Evolutionary conservation across 768 basidiomycete genomes (phyloP).

Genomic region (Xanthoconium purpureum): DNA sequence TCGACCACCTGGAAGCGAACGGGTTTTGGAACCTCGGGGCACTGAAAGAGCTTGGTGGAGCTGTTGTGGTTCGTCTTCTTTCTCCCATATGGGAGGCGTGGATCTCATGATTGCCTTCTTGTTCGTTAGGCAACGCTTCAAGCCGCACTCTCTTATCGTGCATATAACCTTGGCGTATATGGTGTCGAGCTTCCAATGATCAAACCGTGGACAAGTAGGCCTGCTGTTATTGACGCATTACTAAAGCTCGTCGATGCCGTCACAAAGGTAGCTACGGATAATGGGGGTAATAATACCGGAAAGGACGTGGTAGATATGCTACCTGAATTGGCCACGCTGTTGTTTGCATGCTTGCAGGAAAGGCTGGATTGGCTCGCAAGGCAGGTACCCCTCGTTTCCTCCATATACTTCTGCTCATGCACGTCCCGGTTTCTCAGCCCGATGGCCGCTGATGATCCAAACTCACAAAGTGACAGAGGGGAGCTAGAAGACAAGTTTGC

Average conservation of each 20-base stretch:
- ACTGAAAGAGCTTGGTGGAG: constrained; percentile 42
- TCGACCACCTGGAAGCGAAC: constrained; percentile 22
- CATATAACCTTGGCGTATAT: constrained; percentile 70
- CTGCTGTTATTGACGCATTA: constrained; percentile 63
- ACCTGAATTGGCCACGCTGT: constrained; percentile 57
- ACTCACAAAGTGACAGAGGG: constrained; percentile 52
- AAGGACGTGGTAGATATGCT: constrained; percentile 52
- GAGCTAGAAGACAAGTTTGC: constrained; percentile 66
- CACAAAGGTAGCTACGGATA: constrained; percentile 32
- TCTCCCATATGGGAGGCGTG: neutral
- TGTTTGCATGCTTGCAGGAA: constrained; percentile 68
- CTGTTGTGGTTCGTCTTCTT: constrained; percentile 52
- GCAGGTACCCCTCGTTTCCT: constrained; percentile 29
- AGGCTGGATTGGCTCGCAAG: constrained; percentile 66
- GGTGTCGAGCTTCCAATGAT: constrained; percentile 69
- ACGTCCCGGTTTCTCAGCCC: constrained; percentile 34
- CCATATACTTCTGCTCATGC: neutral
- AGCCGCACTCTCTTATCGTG: constrained; percentile 73
- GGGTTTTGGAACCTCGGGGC: constrained; percentile 23
- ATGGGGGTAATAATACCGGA: constrained; percentile 3
- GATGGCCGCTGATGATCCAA: constrained; percentile 45
- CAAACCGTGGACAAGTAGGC: constrained; percentile 81
- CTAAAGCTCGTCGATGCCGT: constrained; percentile 70
- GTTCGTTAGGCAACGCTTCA: constrained; percentile 59
- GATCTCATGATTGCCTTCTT: neutral